Evolutionary conservation across 345 rosid genomes (phyloP), one percentile per base, ranked within the genome.

Genomic region (Diplotaxis tenuifolia): DNA sequence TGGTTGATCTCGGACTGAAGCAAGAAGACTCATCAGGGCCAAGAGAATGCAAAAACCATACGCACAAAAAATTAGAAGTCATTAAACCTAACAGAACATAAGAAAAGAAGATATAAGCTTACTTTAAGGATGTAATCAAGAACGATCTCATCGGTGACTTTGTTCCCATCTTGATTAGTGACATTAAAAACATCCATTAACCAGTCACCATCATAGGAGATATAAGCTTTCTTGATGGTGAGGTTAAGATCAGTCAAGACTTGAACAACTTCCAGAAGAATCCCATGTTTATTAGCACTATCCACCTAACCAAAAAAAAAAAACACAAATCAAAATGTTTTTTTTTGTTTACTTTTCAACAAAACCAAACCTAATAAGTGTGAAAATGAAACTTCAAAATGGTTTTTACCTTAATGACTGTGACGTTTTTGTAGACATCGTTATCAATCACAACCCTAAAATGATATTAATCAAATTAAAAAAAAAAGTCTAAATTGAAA

Each of bases 151-250:
- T n/a, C n/a, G n/a, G n/a, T n/a, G n/a, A n/a, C n/a, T n/a, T n/a
- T n/a, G n/a, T n/a, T n/a, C n/a, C n/a, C n/a, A n/a, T n/a, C n/a
- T n/a, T n/a, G n/a, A n/a, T n/a, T n/a, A n/a, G n/a, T n/a, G n/a
- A n/a, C n/a, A 70, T 91, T 87, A 52, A 94, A 94, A 65, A 94
- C 98, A 80, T 93, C 98, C 98, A 93, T 93, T 71, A 93, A 88
- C 98, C 98, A 93, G 18, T 87, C 90, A 47, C 96, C 91, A 81
- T 93, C 97, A 76, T 97, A 89, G 19, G 96, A 89, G 62, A 93
- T 89, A 79, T 93, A 91, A 54, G 97, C 97, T 84, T 93, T 93
- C 71, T 83, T 86, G 22, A 93, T 82, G 62, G 84, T 82, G 66
- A 94, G 96, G 74, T 91, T 87, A 71, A 91, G 91, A 75, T 94